Evolutionary conservation across 352 stramenopile species (phyloP), one percentile per base, ranked within the genome.

Genomic region (Thalassiosira ordinaria): DNA sequence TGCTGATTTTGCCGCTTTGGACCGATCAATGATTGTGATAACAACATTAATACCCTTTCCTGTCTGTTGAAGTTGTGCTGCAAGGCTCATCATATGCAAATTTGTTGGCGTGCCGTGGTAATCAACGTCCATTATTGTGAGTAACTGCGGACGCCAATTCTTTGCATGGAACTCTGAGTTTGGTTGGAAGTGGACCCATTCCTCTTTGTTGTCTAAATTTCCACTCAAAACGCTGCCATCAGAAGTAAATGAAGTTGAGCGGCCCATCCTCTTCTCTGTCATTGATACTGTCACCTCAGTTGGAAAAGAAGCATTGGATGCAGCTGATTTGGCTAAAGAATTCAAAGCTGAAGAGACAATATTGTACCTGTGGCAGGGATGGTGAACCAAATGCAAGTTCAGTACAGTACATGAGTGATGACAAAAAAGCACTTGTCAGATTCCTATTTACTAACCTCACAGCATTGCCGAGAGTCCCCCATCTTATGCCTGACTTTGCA

Each of bases 61-160:
- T 0, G 86, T 89, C 69, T 92, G 92, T 64, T 94, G 93, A 33
- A 95, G 81, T 52, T 94, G 88, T 24, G 72, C 68, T 18, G 87
- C 90, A 16, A 95, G 67, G 26, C 44, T 64, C 18, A 95, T 55
- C 16, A 95, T 39, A 52, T 81, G 74, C 22, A 90, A 80, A 49
- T 91, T 87, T 3, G 33, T 74, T 8, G 87, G 86, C 57, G 89
- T 90, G 0, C 86, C 86, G 22, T 78, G 63, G 16, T 61, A 78
- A 61, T 90, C 86, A 14, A 87, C 86, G 49, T 92, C 82, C 29
- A 89, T 84, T 18, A 95, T 77, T 8, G 92, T 88, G 16, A 95
- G 64, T 41, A 95, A 44, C 71, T 95, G 91, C 22, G 91, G 91
- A 44, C 91, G 61, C 89, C 89, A 95, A 76, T 94, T 93, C 61